Conservation (phyloP, 2,329 filamentous ascomycete species). For the Colletotrichum costaricense region DNA sequence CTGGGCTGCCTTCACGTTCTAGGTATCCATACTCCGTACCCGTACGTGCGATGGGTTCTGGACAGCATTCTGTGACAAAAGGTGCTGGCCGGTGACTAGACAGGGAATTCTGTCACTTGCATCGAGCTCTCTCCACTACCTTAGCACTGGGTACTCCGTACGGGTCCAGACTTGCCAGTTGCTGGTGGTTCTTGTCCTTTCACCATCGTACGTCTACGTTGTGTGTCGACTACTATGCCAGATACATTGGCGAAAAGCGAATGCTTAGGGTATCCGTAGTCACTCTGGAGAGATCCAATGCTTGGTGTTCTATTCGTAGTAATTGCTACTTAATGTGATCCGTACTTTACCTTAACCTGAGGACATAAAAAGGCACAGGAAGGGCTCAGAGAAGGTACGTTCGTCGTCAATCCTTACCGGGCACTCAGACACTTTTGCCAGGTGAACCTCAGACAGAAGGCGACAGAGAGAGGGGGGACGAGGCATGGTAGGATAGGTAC, state of each 20-base stretch:
- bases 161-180: neutral
- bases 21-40: neutral
- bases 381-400: neutral
- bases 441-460: conserved; percentile 3
- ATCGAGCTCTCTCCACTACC: neutral
- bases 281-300: neutral
- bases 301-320: neutral
- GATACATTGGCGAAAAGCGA: neutral
- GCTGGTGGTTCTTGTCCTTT: neutral
- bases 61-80: neutral
- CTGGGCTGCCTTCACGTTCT: neutral
- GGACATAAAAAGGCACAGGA: neutral
- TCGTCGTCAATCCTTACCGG: neutral
- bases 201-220: neutral
- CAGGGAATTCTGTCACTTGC: conserved; percentile 8
- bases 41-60: neutral
- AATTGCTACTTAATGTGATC: neutral
- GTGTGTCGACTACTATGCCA: neutral
- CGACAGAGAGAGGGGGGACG: neutral
- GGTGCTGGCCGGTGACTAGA: neutral
- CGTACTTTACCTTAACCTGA: no score
- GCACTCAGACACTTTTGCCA: neutral
- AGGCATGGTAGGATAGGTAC: neutral
- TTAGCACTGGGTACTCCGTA: neutral
- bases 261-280: neutral